These are phyloP conservation scores for Nicotiana paniculata DNA, from an alignment of 257 asterid species.

Conservation along the genomic window DNA sequence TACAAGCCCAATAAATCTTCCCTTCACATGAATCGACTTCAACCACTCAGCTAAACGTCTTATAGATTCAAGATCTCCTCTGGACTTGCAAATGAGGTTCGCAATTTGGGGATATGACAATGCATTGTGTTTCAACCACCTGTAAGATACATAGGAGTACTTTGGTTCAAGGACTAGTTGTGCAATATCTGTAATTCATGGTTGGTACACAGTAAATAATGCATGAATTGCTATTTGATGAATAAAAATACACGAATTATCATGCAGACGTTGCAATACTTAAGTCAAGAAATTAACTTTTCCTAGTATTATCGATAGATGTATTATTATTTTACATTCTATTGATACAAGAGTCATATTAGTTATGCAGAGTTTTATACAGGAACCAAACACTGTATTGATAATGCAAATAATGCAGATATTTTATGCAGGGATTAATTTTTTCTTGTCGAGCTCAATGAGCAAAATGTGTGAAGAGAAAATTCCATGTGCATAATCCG, in stretches of 20 bases:
- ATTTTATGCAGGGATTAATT: no score
- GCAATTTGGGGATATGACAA: constrained; percentile 89
- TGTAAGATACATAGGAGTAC: constrained; percentile 15
- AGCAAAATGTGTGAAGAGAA: background rate
- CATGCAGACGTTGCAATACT: background rate
- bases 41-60: constrained; percentile 65
- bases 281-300: background rate
- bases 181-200: no score
- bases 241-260: background rate
- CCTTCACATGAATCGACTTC: constrained; percentile 62
- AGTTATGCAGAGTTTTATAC: background rate
- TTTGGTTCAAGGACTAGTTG: background rate
- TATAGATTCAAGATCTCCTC: constrained; percentile 56
- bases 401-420: background rate
- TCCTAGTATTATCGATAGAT: background rate
- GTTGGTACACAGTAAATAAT: background rate
- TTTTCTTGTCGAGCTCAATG: background rate
- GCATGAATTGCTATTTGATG: background rate
- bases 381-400: background rate
- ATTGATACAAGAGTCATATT: background rate
- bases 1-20: constrained; percentile 75
- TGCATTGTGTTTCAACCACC: constrained; percentile 94
- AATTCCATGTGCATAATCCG: background rate
- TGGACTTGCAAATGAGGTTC: constrained; percentile 64
- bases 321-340: background rate